Base-by-base conservation (phyloP, 208 protist species). In the Acanthamoeba divionensis region DNA sequence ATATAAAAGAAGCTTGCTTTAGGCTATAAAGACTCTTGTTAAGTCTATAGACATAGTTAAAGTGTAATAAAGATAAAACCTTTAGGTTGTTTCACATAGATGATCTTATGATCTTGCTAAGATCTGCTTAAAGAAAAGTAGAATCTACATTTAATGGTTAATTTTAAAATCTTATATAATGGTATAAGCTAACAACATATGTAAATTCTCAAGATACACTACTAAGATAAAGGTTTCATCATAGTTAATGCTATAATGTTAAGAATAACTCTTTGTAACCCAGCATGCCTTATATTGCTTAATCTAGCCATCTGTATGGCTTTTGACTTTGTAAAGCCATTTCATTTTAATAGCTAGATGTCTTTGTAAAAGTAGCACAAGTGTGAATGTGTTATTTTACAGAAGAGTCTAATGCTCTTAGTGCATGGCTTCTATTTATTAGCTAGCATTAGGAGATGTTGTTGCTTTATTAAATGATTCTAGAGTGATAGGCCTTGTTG, bases 191-290 rank as follows among this genome's bases (percentile, higher is more conserved):
- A 71, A 29, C 7, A 71, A 29, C 8, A 71, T 12, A 6, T 6
- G 2, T 38, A 48, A 13, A 48, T 77, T 77, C 15, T 77, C 21
- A 10, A 77, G 31, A 13, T 21, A 48, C 0, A 71, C 26, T n/a
- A 85, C 73, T 36, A 48, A 26, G 31, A 54, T 3, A 33, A 85
- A 85, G 10, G 73, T 85, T 36, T 85, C 48, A n/a, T 65, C n/a
- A n/a, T 85, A 85, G 48, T 85, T 24, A 33, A 85, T 63, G 1
- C 45, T 24, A 5, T 38, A 13, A 6, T 8, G 1, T 31, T 85
- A 48, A 7, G 41, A 24, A 18, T 47, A 85, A 54, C 73, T 48
- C 52, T 85, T 85, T 33, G 73, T 48, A 21, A 85, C 73, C 2
- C 18, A 33, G 1, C 69, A 15, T 1, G 57, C 80, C 24, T 88